These are phyloP conservation scores for Colletotrichum zoysiae DNA, from an alignment of 2,329 filamentous ascomycete species.

Conservation along the genomic window DNA sequence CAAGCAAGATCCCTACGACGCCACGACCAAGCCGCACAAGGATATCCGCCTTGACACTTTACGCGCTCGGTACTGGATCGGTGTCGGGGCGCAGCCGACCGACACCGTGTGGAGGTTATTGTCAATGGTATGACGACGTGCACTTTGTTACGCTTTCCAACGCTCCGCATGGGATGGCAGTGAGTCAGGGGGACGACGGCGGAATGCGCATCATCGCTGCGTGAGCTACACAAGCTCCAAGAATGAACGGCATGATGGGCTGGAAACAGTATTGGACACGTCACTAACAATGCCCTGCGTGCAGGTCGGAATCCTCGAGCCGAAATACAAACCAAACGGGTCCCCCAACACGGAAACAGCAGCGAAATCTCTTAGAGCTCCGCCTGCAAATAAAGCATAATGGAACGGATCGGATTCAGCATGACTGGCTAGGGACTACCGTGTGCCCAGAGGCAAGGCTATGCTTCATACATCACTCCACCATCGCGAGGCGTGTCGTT, in stretches of 20 bases:
- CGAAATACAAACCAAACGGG: conserved; percentile 48
- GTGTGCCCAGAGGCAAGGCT: neutral
- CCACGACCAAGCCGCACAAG: conserved; percentile 81
- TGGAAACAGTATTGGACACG: neutral
- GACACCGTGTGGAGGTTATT: conserved; percentile 90
- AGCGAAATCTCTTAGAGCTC: conserved; percentile 35
- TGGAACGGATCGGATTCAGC: neutral
- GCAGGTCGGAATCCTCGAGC: conserved; percentile 58
- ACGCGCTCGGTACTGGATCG: conserved; percentile 94
- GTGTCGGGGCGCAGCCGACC: conserved; percentile 94
- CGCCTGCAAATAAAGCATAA: neutral
- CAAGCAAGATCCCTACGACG: conserved; percentile 70
- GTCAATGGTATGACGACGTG: conserved; percentile 74
- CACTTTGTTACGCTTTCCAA: neutral
- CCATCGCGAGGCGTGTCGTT: neutral
- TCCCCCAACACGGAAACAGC: conserved; percentile 34
- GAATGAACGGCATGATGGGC: neutral
- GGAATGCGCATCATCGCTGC: neutral
- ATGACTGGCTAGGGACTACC: neutral
- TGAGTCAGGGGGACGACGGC: neutral
- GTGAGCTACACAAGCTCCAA: neutral
- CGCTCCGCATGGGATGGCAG: too few relatives aligned
- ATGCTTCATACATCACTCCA: neutral
- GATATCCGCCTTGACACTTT: conserved; percentile 88
- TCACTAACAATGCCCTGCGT: conserved; percentile 4